Evolutionary conservation across 768 basidiomycete species (phyloP), one percentile per base, ranked within the genome.

Genomic region (Cubamyces lactineus): DNA sequence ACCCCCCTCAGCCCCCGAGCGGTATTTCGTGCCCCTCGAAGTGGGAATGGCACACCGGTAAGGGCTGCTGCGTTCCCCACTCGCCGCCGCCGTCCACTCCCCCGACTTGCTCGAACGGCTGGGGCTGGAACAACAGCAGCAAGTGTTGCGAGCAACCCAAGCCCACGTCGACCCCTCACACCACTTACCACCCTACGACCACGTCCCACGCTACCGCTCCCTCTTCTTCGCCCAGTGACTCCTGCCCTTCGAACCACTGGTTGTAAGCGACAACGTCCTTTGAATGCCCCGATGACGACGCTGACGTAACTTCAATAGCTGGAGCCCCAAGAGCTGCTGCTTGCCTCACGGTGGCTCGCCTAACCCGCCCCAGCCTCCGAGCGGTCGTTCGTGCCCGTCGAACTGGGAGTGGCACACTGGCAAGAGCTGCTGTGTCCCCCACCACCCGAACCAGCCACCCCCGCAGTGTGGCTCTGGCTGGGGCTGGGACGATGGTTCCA

Each of bases 391-490:
- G 72, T 84, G 83, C 39, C 65, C 71, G n/a, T 75, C 77, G 23
- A 73, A 71, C 52, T 80, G 82, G 73, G 84, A 82, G 68, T 86
- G 84, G 84, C 71, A 75, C 61, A 54, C 64, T 5, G 72, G 71
- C 23, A 76, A 82, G 66, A 73, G 76, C 21, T 86, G 84, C 75
- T 87, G 85, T 69, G 77, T 81, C 24, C 86, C 86, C 56, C 72
- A 72, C 49, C 67, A 79, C 63, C 81, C 80, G 16, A 73, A 74
- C 64, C 72, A 72, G 21, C 81, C 84, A 39, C 72, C 78, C 45
- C 63, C 63, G 49, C 64, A 69, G 60, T 87, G 86, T 73, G 69
- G 66, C 12, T 71, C 66, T 13, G 76, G 76, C 47, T 82, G 80
- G 77, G 64, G 66, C 21, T 88, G 85, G 87, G 63, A 62, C 61